These are phyloP conservation scores for Cynara cardunculus DNA, from an alignment of 129 eudicot species.

Conservation along the genomic window DNA sequence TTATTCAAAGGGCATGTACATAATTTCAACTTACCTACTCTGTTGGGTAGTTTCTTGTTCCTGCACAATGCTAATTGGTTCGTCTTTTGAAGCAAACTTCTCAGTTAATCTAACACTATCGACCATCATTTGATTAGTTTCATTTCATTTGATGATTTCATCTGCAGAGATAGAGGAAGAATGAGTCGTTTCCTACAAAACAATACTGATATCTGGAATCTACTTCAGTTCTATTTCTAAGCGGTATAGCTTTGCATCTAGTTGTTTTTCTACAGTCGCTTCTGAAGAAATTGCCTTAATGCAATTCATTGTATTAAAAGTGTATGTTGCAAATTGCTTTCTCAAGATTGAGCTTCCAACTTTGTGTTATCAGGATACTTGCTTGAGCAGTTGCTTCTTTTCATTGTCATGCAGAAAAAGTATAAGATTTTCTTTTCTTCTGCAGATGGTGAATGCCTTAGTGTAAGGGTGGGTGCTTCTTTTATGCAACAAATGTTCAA, in stretches of 20 bases:
- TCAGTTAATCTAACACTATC: not conserved
- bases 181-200: slow-evolving; percentile 25
- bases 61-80: not conserved
- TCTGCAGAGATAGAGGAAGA: slow-evolving; percentile 49
- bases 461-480: not conserved
- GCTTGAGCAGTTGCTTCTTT: not conserved
- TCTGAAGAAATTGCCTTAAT: not conserved
- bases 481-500: not conserved
- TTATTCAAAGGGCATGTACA: not conserved
- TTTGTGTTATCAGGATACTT: not conserved
- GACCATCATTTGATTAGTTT: not conserved
- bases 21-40: not conserved
- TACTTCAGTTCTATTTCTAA: not conserved
- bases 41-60: not conserved
- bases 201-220: not conserved
- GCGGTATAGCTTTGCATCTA: not conserved
- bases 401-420: not conserved
- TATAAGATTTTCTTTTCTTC: not conserved
- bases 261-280: not conserved
- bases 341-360: not conserved
- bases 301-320: not conserved
- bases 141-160: slow-evolving; percentile 8
- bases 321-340: slow-evolving; percentile 20
- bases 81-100: not conserved
- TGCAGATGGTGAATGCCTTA: not conserved